Percentiles rank a stretch among this genome's conserved stretches.
phyloP scores from a whole-genome alignment of 2,329 filamentous ascomycete species.

The Botrytis fragariae region DNA sequence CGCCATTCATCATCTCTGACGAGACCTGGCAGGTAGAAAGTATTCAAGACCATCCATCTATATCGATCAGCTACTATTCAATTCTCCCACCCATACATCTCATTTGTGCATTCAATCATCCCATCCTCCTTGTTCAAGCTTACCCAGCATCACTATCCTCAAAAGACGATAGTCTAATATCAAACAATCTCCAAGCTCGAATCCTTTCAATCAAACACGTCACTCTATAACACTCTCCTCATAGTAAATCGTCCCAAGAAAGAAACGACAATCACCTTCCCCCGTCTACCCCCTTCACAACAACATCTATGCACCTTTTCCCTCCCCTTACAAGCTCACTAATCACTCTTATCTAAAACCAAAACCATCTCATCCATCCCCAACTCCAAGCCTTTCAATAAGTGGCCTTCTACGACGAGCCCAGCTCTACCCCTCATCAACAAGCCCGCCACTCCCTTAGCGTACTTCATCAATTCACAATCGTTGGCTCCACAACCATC shows the following conservation, averaged over 20 bases:
- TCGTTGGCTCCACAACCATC: background rate
- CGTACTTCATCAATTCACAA: background rate
- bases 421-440: background rate
- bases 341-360: background rate
- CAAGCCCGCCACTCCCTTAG: background rate
- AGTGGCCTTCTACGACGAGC: background rate
- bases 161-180: background rate
- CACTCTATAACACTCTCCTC: background rate
- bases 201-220: background rate
- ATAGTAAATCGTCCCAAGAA: background rate
- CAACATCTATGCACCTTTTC: background rate
- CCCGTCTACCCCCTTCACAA: background rate
- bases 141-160: background rate
- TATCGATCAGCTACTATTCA: background rate
- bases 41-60: background rate
- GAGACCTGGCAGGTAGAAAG: background rate
- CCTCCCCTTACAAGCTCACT: background rate
- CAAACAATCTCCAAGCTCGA: background rate
- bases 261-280: background rate
- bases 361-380: background rate
- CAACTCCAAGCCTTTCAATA: background rate
- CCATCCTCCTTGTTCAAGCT: background rate
- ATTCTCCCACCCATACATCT: background rate
- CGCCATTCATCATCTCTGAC: background rate
- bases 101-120: background rate